phyloP scores from a whole-genome alignment of 2,329 filamentous ascomycete species.

The Chrysoporthe puriensis region DNA sequence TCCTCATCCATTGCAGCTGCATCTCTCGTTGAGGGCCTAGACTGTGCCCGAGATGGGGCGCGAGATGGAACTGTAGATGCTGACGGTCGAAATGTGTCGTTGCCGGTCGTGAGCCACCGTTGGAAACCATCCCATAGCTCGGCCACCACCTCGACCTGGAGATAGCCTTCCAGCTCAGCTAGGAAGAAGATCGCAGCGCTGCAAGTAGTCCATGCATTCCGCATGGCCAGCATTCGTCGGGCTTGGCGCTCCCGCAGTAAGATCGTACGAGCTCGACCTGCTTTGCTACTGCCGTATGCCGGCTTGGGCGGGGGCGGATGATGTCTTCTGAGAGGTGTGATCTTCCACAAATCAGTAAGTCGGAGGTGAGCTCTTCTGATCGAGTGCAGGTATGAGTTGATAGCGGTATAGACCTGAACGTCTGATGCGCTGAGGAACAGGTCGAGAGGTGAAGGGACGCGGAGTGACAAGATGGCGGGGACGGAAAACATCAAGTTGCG shows the following conservation, averaged over 20 bases:
- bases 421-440: slow-evolving; percentile 81
- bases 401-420: slow-evolving; percentile 77
- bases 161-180: slow-evolving; percentile 82
- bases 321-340: slow-evolving; percentile 75
- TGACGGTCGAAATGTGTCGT: slow-evolving; percentile 35
- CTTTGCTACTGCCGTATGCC: slow-evolving; percentile 62
- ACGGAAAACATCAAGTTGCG: slow-evolving; percentile 81
- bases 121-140: slow-evolving; percentile 81
- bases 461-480: slow-evolving; percentile 70
- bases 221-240: slow-evolving; percentile 67
- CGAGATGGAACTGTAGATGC: slow-evolving; percentile 25
- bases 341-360: slow-evolving; percentile 85
- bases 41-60: slow-evolving; percentile 11
- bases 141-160: slow-evolving; percentile 86
- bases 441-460: slow-evolving; percentile 79
- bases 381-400: slow-evolving; percentile 85
- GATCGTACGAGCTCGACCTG: slow-evolving; percentile 62
- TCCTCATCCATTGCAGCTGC: slow-evolving; percentile 32
- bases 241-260: slow-evolving; percentile 68
- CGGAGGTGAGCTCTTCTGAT: slow-evolving; percentile 85
- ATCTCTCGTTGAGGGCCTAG: slow-evolving; percentile 4
- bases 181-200: slow-evolving; percentile 88
- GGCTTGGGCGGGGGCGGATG: slow-evolving; percentile 73
- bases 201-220: slow-evolving; percentile 87
- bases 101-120: slow-evolving; percentile 66